phyloP scores from a whole-genome alignment of 73 alveolate species.

The Paramecium octaurelia region DNA sequence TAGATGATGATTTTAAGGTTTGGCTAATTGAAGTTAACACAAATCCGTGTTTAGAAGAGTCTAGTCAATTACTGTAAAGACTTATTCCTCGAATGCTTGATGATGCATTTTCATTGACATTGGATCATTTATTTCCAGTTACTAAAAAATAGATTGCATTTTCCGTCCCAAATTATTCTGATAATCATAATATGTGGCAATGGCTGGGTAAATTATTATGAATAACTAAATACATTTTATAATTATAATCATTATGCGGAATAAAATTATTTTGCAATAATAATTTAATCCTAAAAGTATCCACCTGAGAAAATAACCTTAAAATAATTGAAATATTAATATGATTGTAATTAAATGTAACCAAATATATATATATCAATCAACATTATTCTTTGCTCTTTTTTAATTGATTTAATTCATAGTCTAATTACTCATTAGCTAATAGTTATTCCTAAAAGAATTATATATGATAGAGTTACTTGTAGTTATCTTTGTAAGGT shows the following conservation, averaged over 20 bases:
- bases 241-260: neutral
- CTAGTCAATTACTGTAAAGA: constrained; percentile 71
- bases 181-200: constrained; percentile 25
- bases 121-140: constrained; percentile 73
- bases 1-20: constrained; percentile 80
- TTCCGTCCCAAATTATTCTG: constrained; percentile 14
- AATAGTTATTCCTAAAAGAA: constrained; percentile 18
- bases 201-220: neutral
- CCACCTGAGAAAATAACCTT: too few relatives aligned
- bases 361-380: neutral
- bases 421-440: constrained; percentile 13
- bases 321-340: too few relatives aligned
- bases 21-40: constrained; percentile 91
- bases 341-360: neutral
- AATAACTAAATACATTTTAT: neutral
- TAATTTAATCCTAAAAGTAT: too few relatives aligned
- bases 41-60: constrained; percentile 90
- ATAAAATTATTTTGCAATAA: too few relatives aligned
- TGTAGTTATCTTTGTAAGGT: constrained; percentile 23
- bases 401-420: neutral
- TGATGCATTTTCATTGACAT: constrained; percentile 85
- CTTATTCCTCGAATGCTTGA: constrained; percentile 89
- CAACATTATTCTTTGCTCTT: neutral
- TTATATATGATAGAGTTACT: neutral
- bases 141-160: neutral